Base-by-base conservation (phyloP, 108 stramenopile species). In the Nitzschia sp. region DNA sequence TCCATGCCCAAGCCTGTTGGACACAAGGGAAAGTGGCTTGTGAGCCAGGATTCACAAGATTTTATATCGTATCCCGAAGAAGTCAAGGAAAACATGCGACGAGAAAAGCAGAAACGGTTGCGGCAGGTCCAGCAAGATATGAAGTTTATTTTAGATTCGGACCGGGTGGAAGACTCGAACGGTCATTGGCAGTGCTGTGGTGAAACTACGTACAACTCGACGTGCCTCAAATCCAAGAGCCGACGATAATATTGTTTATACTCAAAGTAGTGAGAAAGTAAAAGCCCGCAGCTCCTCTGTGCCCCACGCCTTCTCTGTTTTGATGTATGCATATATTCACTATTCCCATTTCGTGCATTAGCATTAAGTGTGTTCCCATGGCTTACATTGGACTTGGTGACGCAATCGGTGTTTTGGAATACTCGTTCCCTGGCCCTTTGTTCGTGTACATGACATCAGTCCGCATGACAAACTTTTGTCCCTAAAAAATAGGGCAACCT, bases 101-200 rank as follows among this genome's bases (percentile, higher is more conserved):
- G 56, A 19, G 89, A 87, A 67, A 90, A 90, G 57, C 72, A 85
- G 60, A 82, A 82, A 51, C 64, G 89, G 56, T 46, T 90, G 6
- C 42, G 70, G 13, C 74, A 85, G 58, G 86, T 90, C 2, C 57
- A 72, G 19, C 54, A 85, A 13, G 85, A 90, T 47, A 85, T 90
- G 86, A 77, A 82, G 45, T 90, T 90, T 53, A 87, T 90, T 67
- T 68, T 90, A 64, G 90, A 91, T 67, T 61, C 74, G 0, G 90
- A 91, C 69, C 64, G 73, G 21, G 24, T 83, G 25, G 68, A 84
- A 69, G 76, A 86, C 71, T 64, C 79, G 1, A 55, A 74, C 42
- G 87, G 87, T 30, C 64, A 71, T 48, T 88, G 90, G 87, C 72
- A 59, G 31, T 88, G 87, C 57, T 88, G 87, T 66, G 78, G 75